phyloP scores from a whole-genome alignment of 441 rosid species.

The Macaranga tanarius region DNA sequence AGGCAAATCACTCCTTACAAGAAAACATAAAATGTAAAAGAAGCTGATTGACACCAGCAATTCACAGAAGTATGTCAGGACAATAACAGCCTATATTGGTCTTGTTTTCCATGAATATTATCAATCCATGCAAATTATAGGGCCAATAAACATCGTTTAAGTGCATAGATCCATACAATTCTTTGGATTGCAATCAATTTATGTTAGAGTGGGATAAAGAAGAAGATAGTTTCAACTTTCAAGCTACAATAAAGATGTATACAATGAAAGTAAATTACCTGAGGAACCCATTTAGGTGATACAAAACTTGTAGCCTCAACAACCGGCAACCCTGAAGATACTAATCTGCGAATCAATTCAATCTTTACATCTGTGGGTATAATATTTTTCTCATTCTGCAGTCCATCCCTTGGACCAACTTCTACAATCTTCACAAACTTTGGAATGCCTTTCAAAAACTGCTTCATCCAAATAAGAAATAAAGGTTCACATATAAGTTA shows the following conservation, averaged over 20 bases:
- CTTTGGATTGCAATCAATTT: not conserved
- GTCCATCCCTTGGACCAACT: slow-evolving; percentile 98
- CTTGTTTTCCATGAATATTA: not conserved
- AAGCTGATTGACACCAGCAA: not conserved
- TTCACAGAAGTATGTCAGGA: not conserved
- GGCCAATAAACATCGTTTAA: slow-evolving; percentile 7
- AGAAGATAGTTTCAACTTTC: not conserved
- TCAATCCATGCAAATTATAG: not conserved
- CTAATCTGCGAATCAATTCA: slow-evolving; percentile 77
- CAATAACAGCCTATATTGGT: not conserved
- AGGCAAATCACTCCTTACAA: not conserved
- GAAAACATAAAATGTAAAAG: not conserved
- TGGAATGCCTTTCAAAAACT: slow-evolving; percentile 69
- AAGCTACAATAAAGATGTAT: not conserved
- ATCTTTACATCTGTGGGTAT: slow-evolving; percentile 80
- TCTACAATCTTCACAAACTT: slow-evolving; percentile 95
- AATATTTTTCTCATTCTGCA: slow-evolving; percentile 86
- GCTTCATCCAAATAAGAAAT: slow-evolving; percentile 23
- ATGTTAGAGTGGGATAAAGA: not conserved
- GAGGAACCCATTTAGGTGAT: slow-evolving; percentile 98
- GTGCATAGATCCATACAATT: not conserved
- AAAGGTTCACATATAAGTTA: slow-evolving; percentile 5
- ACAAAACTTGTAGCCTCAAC: slow-evolving; percentile 99
- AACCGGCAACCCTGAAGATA: slow-evolving; percentile 73
- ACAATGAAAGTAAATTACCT: slow-evolving; percentile 46